These are phyloP conservation scores for Phytophthora melonis DNA, from an alignment of 352 stramenopile species.

Conservation along the genomic window DNA sequence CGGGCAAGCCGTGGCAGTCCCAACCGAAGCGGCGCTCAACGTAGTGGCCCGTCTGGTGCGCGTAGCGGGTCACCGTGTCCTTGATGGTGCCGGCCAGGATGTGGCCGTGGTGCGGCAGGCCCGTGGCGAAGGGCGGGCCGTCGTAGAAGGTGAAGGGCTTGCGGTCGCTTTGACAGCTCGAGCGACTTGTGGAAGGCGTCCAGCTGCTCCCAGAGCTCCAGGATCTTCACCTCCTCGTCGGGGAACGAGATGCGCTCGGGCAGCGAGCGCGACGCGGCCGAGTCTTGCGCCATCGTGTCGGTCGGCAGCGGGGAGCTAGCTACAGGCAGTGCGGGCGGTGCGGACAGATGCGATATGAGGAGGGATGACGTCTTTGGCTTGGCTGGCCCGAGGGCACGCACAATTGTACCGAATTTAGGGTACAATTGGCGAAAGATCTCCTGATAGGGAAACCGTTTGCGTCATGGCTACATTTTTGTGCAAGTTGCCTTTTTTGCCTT, in stretches of 20 bases:
- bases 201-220: constrained; percentile 86
- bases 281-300: constrained; percentile 37
- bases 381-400: constrained; percentile 7
- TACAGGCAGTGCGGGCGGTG: not conserved
- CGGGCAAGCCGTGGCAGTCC: constrained; percentile 99
- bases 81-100: constrained; percentile 99
- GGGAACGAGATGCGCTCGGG: constrained; percentile 91
- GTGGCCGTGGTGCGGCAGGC: constrained; percentile 98
- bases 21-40: constrained; percentile 98
- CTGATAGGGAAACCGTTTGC: not conserved
- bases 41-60: constrained; percentile 98
- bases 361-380: constrained; percentile 14
- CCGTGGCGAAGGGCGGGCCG: constrained; percentile 99
- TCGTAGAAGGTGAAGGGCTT: constrained; percentile 99
- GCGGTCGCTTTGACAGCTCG: constrained; percentile 90
- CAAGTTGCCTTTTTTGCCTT: not conserved
- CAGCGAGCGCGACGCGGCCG: constrained; percentile 62
- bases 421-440: constrained; percentile 21
- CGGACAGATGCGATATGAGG: constrained; percentile 30
- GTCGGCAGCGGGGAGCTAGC: not conserved
- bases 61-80: constrained; percentile 99
- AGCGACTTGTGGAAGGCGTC: constrained; percentile 93
- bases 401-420: constrained; percentile 3
- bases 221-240: constrained; percentile 81
- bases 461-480: not conserved